Percentiles rank a stretch among this genome's conserved stretches.
phyloP scores from a whole-genome alignment of 2,329 filamentous ascomycete genomes.

The Dactylonectria macrodidyma region DNA sequence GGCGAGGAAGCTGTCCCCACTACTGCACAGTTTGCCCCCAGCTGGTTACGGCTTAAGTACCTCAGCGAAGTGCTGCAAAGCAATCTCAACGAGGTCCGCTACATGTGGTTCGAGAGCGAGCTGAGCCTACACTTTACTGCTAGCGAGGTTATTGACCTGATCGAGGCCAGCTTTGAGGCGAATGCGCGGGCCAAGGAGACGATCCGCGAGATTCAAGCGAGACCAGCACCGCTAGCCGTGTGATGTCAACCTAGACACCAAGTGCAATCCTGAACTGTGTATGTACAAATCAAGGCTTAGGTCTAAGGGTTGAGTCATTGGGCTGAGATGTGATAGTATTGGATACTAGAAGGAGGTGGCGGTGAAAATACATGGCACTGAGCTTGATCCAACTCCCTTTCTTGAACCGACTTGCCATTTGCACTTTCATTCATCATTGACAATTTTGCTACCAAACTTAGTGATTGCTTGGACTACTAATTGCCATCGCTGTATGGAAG shows the following conservation, averaged over 20 bases:
- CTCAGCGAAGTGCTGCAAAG: constrained; percentile 76
- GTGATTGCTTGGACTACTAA: no score
- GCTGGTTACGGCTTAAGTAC: constrained; percentile 76
- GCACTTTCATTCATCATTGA: no score
- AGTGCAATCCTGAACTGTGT: background rate
- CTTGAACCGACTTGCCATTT: no score
- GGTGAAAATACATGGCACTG: background rate
- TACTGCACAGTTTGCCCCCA: constrained; percentile 73
- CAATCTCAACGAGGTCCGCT: constrained; percentile 75
- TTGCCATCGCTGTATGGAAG: no score
- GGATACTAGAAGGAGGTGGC: background rate
- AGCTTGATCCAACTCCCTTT: background rate
- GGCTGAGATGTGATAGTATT: background rate
- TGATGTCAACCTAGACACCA: background rate
- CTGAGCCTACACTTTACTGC: constrained; percentile 74
- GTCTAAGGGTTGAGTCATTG: background rate
- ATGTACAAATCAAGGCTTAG: background rate
- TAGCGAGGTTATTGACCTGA: constrained; percentile 74
- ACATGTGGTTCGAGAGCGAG: constrained; percentile 76
- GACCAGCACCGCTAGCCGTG: constrained; percentile 58
- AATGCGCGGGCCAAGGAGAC: constrained; percentile 72
- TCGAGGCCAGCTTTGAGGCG: constrained; percentile 75
- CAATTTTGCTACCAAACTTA: no score
- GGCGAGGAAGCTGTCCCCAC: constrained; percentile 62
- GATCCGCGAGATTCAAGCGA: constrained; percentile 70